Percentiles rank a stretch among this genome's conserved stretches.
These are phyloP conservation scores for Beauveria rudraprayagi DNA, from an alignment of 2,329 filamentous ascomycete genomes.

Conservation along the genomic window DNA sequence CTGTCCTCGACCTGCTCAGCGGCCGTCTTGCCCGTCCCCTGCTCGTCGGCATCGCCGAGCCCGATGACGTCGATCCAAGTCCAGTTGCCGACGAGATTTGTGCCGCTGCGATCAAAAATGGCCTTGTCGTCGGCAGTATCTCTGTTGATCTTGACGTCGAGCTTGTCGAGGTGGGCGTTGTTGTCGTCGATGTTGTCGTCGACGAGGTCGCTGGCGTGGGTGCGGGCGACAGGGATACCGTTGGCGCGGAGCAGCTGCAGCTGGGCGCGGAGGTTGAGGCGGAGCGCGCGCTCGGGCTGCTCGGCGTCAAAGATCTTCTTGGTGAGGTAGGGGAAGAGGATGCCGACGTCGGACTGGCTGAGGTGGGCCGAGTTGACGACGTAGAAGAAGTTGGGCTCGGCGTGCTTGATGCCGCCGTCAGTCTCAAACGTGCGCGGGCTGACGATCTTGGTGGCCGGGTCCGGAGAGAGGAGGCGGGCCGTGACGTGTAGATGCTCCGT, in stretches of 20 bases:
- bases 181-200: constrained; percentile 27
- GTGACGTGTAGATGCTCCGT: constrained; percentile 61
- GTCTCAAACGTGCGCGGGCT: constrained; percentile 33
- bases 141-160: constrained; percentile 18
- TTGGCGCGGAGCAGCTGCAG: constrained; percentile 48
- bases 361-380: constrained; percentile 68
- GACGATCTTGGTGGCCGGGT: constrained; percentile 38
- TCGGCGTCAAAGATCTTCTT: constrained; percentile 49
- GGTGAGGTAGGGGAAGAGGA: constrained; percentile 68
- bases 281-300: constrained; percentile 49
- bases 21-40: constrained; percentile 22
- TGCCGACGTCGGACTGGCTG: constrained; percentile 74
- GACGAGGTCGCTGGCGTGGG: constrained; percentile 40
- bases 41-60: constrained; percentile 29
- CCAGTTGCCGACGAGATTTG: constrained; percentile 38
- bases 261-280: constrained; percentile 51
- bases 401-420: constrained; percentile 33
- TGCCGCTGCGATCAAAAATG: constrained; percentile 39
- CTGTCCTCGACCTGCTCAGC: constrained; percentile 26
- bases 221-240: constrained; percentile 40
- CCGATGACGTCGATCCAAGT: constrained; percentile 45
- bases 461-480: constrained; percentile 54
- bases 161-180: constrained; percentile 27
- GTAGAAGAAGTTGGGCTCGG: constrained; percentile 65
- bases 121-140: constrained; percentile 37